Evolutionary conservation across 2,329 filamentous ascomycete genomes (phyloP).

Genomic region (Metarhizium robertsii): DNA sequence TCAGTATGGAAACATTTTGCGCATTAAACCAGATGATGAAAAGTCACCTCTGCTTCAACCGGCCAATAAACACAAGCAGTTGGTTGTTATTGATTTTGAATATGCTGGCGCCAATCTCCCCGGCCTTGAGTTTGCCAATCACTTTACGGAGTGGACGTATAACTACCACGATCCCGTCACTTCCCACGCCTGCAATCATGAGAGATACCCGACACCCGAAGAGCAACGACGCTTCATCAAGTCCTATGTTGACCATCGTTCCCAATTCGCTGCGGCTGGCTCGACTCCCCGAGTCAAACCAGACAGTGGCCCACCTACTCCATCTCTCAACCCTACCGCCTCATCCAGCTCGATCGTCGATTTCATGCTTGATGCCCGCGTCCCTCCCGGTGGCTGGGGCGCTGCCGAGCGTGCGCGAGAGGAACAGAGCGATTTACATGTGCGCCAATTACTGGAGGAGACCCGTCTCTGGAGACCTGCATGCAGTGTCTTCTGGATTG

Average conservation of each 20-base stretch:
- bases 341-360: conserved; percentile 47
- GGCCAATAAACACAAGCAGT: conserved; percentile 88
- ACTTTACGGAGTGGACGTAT: conserved; percentile 98
- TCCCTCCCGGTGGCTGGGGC: conserved; percentile 42
- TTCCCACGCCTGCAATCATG: conserved; percentile 59
- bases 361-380: conserved; percentile 76
- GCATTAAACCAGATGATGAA: conserved; percentile 54
- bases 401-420: conserved; percentile 49
- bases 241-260: conserved; percentile 76
- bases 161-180: conserved; percentile 74
- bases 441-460: conserved; percentile 66
- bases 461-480: conserved; percentile 77
- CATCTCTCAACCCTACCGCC: conserved; percentile 25
- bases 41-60: conserved; percentile 83
- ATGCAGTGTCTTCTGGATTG: conserved; percentile 84
- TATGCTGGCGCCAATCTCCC: conserved; percentile 84
- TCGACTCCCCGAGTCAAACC: conserved; percentile 42
- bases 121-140: conserved; percentile 91
- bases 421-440: conserved; percentile 54
- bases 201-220: conserved; percentile 64
- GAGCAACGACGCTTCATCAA: conserved; percentile 80
- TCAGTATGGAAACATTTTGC: conserved; percentile 96
- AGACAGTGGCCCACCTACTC: conserved; percentile 29
- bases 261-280: conserved; percentile 48
- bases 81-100: conserved; percentile 97